phyloP scores from a whole-genome alignment of 805 yeast genomes.

The Saturnispora halmiae region DNA sequence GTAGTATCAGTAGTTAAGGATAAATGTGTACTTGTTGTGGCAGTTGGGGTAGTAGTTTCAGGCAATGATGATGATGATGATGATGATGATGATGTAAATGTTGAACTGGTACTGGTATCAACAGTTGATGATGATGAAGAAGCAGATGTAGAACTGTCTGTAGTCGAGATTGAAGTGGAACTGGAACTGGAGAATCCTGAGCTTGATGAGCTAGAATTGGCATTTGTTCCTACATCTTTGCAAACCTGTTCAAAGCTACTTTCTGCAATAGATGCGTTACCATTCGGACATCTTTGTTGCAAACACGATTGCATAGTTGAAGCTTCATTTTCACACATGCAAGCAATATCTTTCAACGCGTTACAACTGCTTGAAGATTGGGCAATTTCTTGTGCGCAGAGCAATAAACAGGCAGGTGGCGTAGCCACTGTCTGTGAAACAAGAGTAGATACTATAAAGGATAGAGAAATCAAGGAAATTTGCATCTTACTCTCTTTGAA shows the following conservation, averaged over 20 bases:
- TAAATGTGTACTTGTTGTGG: background rate
- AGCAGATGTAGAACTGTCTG: background rate
- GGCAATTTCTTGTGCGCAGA: conserved; percentile 71
- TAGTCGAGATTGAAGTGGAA: conserved; percentile 18
- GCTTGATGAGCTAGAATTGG: conserved; percentile 27
- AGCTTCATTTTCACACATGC: conserved; percentile 57
- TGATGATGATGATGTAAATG: background rate
- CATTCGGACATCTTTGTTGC: conserved; percentile 58
- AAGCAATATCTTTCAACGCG: conserved; percentile 52
- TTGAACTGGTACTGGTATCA: background rate
- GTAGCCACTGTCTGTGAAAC: conserved; percentile 36
- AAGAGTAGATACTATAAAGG: background rate
- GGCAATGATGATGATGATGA: background rate
- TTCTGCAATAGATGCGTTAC: conserved; percentile 27
- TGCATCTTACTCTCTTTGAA: background rate
- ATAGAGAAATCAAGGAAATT: background rate
- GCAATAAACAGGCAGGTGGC: conserved; percentile 88
- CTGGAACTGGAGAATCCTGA: conserved; percentile 22
- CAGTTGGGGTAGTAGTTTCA: conserved; percentile 11
- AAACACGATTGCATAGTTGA: conserved; percentile 52
- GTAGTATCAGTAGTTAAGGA: conserved; percentile 18
- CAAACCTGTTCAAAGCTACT: conserved; percentile 11
- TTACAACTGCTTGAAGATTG: conserved; percentile 44
- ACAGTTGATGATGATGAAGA: background rate
- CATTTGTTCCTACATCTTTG: conserved; percentile 17